Base-by-base conservation (phyloP, 2,329 filamentous ascomycete species). In the Trichoderma gracile region DNA sequence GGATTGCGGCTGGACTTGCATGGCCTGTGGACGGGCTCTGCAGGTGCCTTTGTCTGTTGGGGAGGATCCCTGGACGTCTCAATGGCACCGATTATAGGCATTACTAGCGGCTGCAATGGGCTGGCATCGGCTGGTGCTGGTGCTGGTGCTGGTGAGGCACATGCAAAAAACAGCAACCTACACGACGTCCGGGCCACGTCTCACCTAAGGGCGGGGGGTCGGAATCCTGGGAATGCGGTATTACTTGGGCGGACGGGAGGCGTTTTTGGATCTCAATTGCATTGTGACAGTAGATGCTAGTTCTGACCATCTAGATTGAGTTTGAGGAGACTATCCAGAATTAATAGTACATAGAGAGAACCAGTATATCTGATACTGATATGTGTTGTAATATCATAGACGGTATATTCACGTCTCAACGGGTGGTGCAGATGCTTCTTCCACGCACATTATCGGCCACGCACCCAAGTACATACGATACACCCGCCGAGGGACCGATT, bases 101-200 rank as follows among this genome's bases (percentile, higher is more conserved):
- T 59, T 23, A 40, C 38, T 38, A 38, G 50, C 21, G 21, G 33
- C 33, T 21, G 52, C 33, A 54, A 40, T 54, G n/a, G 19, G 19
- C 23, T 27, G 27, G 27, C 4, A 27, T 9, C 30, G 30, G 30
- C 30, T 33, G 30, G 2, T 30, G 27, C 4, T 30, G 30, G 7
- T 30, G 27, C 5, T 30, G 27, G 8, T 33, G 30, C 30, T 33
- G 47, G 9, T 14, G 27, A 55, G 17, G 46, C 57, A 60, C 57
- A 60, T 60, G 46, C 57, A 50, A 60, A 46, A 33, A 33, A 33
- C 9, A 9, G 30, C 17, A 15, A 23, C 30, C 43, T n/a, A 10
- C 23, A 21, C 45, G 58, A 14, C 12, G 49, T 33, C 40, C 40
- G 7, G 47, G 58, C 58, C 59, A 62, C 59, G 59, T 62, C 59